Evolutionary conservation across 2,329 filamentous ascomycete species (phyloP), one percentile per base, ranked within the genome.

Genomic region (Ophidiomyces ophidiicola): DNA sequence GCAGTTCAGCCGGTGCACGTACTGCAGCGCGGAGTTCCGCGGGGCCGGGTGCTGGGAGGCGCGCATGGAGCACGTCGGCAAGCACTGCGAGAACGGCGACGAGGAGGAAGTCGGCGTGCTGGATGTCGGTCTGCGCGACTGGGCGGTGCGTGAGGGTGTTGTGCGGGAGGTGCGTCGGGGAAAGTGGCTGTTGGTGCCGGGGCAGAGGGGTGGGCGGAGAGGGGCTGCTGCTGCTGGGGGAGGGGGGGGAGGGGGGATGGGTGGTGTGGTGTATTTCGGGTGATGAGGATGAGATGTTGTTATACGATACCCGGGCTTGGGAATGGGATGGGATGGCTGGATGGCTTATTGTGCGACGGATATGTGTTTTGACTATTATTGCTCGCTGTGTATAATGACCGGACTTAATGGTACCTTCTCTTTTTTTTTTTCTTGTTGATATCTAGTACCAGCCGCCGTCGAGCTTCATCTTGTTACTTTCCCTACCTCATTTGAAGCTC

Each of bases 21-120:
- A 72, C 45, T 94, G 87, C 56, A 52, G 41, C 2, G 42, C 52
- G 33, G 55, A 57, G 1, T 93, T 92, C 52, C 56, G 65, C 4
- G 82, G 80, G 0, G 44, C 55, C 0, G 70, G 66, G 4, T 75
- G 75, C 7, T 94, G 86, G 86, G 81, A 90, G 43, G 71, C 78
- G 42, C 70, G 82, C 17, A 84, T 93, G 76, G 87, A 94, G 58
- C 87, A 94, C 60, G 74, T 93, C 2, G 84, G 82, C 0, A 70
- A 74, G 43, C 87, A 94, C 56, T 69, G 88, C 32, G 84, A 90
- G 59, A 79, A 78, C 47, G 55, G 56, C 5, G 47, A 60, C 37
- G 26, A 48, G 19, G 39, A 53, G n/a, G n/a, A n/a, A n/a, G 49
- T 62, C 49, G 34, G 47, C 5, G 50, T 70, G 57, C n/a, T n/a